Conservation (phyloP, 352 stramenopile species). For the Halophytophthora batemanensis region DNA sequence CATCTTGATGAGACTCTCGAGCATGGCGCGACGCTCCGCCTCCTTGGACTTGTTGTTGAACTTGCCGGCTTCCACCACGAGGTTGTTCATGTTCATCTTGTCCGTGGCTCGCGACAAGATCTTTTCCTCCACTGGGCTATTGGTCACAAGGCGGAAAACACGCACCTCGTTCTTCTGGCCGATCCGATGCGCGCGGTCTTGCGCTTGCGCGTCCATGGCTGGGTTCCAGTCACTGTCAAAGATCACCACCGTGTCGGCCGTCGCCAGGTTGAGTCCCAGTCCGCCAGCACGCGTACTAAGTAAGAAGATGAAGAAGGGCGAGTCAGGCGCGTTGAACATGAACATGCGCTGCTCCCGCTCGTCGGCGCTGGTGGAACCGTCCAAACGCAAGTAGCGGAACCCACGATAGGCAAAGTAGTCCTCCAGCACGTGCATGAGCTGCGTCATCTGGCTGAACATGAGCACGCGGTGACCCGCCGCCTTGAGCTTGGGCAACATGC, state of each 20-base stretch:
- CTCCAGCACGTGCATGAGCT: slow-evolving; percentile 89
- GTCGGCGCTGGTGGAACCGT: slow-evolving; percentile 95
- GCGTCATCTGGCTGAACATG: slow-evolving; percentile 91
- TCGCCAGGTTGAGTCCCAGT: slow-evolving; percentile 97
- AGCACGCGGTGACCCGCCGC: slow-evolving; percentile 88
- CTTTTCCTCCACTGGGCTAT: slow-evolving; percentile 86
- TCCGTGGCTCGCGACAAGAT: slow-evolving; percentile 83
- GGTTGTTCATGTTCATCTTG: slow-evolving; percentile 92
- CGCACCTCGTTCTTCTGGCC: slow-evolving; percentile 90
- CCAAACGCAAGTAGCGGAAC: slow-evolving; percentile 95
- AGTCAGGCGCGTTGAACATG: slow-evolving; percentile 94
- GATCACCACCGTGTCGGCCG: slow-evolving; percentile 99
- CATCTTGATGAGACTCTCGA: slow-evolving; percentile 89
- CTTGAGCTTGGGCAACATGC: slow-evolving; percentile 96
- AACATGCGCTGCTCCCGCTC: slow-evolving; percentile 98
- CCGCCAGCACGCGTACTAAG: slow-evolving; percentile 97
- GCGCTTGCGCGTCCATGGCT: slow-evolving; percentile 92
- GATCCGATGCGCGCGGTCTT: slow-evolving; percentile 91
- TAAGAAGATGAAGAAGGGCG: slow-evolving; percentile 95
- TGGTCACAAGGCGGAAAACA: slow-evolving; percentile 84
- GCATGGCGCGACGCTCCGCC: slow-evolving; percentile 75
- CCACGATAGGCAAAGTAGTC: slow-evolving; percentile 89
- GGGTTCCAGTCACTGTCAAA: slow-evolving; percentile 99
- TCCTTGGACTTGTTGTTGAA: slow-evolving; percentile 89
- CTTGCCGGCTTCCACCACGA: slow-evolving; percentile 86